These are phyloP conservation scores for Sarocladium strictum DNA, from an alignment of 2,329 filamentous ascomycete genomes.

Conservation along the genomic window DNA sequence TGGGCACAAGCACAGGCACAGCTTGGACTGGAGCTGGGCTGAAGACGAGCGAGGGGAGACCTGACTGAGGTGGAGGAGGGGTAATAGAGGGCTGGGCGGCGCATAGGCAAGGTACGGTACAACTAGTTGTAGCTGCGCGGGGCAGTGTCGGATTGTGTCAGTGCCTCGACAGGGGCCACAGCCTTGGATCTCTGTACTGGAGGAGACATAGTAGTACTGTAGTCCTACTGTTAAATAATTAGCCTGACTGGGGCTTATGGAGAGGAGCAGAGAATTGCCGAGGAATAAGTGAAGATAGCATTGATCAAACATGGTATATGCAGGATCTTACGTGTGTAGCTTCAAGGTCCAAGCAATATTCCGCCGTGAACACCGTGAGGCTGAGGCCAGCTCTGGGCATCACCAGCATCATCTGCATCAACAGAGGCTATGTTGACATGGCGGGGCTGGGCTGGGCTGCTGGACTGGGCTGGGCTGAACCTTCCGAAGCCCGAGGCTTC, in stretches of 20 bases:
- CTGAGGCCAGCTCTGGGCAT: not conserved
- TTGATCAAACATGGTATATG: no score
- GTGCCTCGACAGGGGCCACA: not conserved
- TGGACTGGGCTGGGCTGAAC: not conserved
- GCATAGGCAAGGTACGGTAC: not conserved
- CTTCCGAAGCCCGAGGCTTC: not conserved
- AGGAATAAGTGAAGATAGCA: no score
- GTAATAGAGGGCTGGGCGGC: not conserved
- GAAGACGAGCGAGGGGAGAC: not conserved
- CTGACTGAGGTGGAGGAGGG: conserved; percentile 1
- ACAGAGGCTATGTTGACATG: not conserved
- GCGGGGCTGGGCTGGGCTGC: not conserved
- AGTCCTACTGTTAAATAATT: no score
- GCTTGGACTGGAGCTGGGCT: not conserved
- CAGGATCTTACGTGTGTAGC: no score
- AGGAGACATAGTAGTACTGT: no score
- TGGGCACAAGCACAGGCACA: no score
- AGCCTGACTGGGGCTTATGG: no score
- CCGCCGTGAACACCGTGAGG: no score
- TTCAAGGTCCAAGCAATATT: no score
- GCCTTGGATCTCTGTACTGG: no score
- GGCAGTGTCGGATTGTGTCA: not conserved
- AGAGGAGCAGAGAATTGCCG: no score
- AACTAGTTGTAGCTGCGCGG: not conserved
- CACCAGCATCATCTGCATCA: not conserved